Conservation (phyloP, 805 yeast genomes). For the Clavispora fructus region DNA sequence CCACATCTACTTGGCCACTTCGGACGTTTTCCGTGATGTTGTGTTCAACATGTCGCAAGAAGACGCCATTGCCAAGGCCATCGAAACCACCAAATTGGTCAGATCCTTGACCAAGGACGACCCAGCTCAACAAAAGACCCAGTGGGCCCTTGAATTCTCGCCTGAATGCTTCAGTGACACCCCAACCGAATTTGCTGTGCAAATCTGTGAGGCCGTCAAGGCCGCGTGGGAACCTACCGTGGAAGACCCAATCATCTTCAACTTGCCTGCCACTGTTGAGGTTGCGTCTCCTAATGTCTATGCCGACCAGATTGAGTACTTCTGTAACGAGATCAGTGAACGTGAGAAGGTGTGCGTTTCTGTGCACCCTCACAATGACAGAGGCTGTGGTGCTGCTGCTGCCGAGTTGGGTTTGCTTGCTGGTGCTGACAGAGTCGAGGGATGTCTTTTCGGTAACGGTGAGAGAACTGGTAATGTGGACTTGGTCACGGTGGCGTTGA, state of each 20-base stretch:
- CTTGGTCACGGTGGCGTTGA: slow-evolving; percentile 69
- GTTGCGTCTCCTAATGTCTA: slow-evolving; percentile 78
- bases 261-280: slow-evolving; percentile 82
- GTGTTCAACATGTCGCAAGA: slow-evolving; percentile 62
- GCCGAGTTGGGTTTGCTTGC: slow-evolving; percentile 77
- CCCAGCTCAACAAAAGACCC: slow-evolving; percentile 45
- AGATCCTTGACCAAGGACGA: slow-evolving; percentile 69
- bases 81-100: slow-evolving; percentile 56
- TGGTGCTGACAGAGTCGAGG: slow-evolving; percentile 84
- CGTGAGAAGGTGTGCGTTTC: slow-evolving; percentile 72
- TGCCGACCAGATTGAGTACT: slow-evolving; percentile 81
- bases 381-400: slow-evolving; percentile 89
- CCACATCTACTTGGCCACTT: slow-evolving; percentile 72
- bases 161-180: slow-evolving; percentile 80
- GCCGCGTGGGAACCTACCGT: slow-evolving; percentile 66
- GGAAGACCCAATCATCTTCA: slow-evolving; percentile 68
- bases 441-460: slow-evolving; percentile 81
- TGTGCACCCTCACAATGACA: slow-evolving; percentile 77
- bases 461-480: slow-evolving; percentile 88
- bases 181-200: slow-evolving; percentile 53
- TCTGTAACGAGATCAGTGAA: slow-evolving; percentile 54
- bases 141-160: slow-evolving; percentile 73
- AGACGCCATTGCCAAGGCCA: slow-evolving; percentile 57
- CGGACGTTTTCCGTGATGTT: slow-evolving; percentile 67
- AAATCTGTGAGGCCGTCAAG: slow-evolving; percentile 74